Evolutionary conservation across 192 early-diverging fungal genomes (phyloP), one percentile per base, ranked within the genome.

Genomic region (Coemansia sp.): DNA sequence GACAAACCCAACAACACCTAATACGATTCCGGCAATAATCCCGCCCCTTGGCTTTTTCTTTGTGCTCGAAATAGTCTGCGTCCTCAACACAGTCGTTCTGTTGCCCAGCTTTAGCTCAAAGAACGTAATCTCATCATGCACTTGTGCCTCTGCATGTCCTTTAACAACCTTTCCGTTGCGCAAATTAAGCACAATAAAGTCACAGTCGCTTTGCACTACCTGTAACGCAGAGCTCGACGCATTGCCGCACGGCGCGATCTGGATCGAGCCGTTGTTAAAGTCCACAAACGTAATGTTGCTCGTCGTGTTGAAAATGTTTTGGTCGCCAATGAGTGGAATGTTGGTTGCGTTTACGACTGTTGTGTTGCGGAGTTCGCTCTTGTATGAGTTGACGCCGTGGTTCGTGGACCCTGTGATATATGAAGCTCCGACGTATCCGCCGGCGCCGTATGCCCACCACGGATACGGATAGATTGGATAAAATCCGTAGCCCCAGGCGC

Each of bases 381-480:
- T 56, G 54, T 73, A 73, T 5, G 40, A 61, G 64, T 64, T 42
- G n/a, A 80, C 47, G 22, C 77, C 65, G 51, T 80, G 55, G 61
- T 80, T 68, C 2, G 71, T 49, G 2, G 68, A 23, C 11, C 62
- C 65, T 2, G 36, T 14, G 49, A 38, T 71, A 19, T 80, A 80
- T 4, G 71, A 42, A 0, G 68, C 28, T 7, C 65, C 68, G 1
- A 38, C 14, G 51, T 42, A 80, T 17, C 12, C 28, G 34, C 77
- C 77, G n/a, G 57, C 48, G 9, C 71, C 77, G 34, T 80, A 80
- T 23, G 77, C 77, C 77, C 77, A 80, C 46, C 40, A 80, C 5
- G 77, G 77, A 21, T 80, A 80, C 9, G 77, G 77, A 36, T 64
- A 80, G 6, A 80, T 60, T 2, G 77, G 77, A 37, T 80, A 80